phyloP scores from a whole-genome alignment of 441 rosid species.

The Dalechampia spathulata region DNA sequence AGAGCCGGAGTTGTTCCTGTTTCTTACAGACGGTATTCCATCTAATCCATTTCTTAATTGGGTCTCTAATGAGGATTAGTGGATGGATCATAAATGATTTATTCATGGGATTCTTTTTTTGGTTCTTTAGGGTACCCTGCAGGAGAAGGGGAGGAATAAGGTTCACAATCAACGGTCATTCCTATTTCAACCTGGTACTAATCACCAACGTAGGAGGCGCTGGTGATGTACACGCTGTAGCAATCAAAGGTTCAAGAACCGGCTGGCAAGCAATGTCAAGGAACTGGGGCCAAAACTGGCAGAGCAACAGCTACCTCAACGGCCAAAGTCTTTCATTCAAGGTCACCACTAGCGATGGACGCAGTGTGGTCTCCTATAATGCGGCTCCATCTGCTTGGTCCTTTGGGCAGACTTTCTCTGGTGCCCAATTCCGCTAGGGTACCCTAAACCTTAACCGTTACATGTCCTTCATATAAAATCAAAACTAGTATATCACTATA shows the following conservation, averaged over 20 bases:
- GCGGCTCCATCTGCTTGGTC: slow-evolving; percentile 45
- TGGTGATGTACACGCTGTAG: slow-evolving; percentile 40
- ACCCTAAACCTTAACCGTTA: background rate
- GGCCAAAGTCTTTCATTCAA: slow-evolving; percentile 49
- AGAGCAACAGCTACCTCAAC: slow-evolving; percentile 38
- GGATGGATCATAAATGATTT: background rate
- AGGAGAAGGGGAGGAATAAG: slow-evolving; percentile 43
- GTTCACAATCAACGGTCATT: slow-evolving; percentile 44
- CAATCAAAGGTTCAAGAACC: slow-evolving; percentile 39
- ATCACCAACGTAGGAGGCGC: slow-evolving; percentile 53
- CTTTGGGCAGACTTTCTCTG: slow-evolving; percentile 72
- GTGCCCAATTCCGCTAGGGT: slow-evolving; percentile 60
- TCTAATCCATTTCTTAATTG: no score
- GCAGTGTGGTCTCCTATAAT: slow-evolving; percentile 27
- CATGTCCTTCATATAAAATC: background rate
- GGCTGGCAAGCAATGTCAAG: slow-evolving; percentile 46
- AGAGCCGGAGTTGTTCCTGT: slow-evolving; percentile 50
- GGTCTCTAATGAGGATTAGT: background rate
- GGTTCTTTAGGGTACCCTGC: slow-evolving; percentile 40
- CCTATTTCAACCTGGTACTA: slow-evolving; percentile 49
- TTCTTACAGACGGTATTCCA: slow-evolving; percentile 35
- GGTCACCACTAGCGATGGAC: slow-evolving; percentile 45
- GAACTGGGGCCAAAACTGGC: slow-evolving; percentile 69
- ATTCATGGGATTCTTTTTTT: slow-evolving; percentile 38
- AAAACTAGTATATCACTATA: no score